A percentile compares a stretch with the other conserved stretches of the same genome.
Evolutionary conservation across 495 filamentous ascomycete genomes (phyloP).

Genomic region (Aspergillus incahuasiensis): DNA sequence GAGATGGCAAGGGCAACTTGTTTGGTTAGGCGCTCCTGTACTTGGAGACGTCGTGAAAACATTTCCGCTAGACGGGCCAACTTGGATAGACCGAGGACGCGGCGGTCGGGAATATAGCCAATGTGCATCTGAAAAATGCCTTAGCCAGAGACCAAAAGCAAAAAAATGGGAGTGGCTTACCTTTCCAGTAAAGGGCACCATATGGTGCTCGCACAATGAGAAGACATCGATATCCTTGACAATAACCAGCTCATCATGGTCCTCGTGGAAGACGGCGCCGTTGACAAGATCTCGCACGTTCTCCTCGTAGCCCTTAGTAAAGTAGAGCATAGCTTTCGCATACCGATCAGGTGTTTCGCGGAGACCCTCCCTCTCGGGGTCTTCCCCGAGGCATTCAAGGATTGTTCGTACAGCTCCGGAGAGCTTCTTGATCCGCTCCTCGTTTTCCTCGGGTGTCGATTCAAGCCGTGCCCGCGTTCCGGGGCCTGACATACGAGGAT

Average conservation of each 20-base stretch:
- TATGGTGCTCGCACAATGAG: slow-evolving; percentile 93
- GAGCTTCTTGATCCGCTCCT: slow-evolving; percentile 68
- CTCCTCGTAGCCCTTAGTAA: slow-evolving; percentile 98
- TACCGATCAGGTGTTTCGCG: slow-evolving; percentile 84
- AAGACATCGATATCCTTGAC: slow-evolving; percentile 97
- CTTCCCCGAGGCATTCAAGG: slow-evolving; percentile 93
- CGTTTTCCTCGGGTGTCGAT: slow-evolving; percentile 67
- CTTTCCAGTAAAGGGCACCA: slow-evolving; percentile 95
- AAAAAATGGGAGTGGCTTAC: slow-evolving; percentile 39
- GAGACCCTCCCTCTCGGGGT: slow-evolving; percentile 86
- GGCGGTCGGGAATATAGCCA: slow-evolving; percentile 81
- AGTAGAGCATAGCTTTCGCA: slow-evolving; percentile 95
- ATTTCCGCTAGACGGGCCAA: slow-evolving; percentile 93
- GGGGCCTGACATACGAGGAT: slow-evolving; percentile 45
- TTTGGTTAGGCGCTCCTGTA: slow-evolving; percentile 93
- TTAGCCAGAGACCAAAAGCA: slow-evolving; percentile 6
- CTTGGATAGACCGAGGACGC: slow-evolving; percentile 94
- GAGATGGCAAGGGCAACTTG: slow-evolving; percentile 92
- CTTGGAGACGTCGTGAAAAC: slow-evolving; percentile 89
- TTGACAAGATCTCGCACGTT: slow-evolving; percentile 92
- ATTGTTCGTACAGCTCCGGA: slow-evolving; percentile 84
- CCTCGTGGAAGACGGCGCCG: slow-evolving; percentile 91
- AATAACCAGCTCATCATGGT: slow-evolving; percentile 95
- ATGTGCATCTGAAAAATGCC: slow-evolving; percentile 76
- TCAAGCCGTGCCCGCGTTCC: slow-evolving; percentile 80